Evolutionary conservation across 2,329 filamentous ascomycete species (phyloP).

Genomic region (Cladosporium sp.): DNA sequence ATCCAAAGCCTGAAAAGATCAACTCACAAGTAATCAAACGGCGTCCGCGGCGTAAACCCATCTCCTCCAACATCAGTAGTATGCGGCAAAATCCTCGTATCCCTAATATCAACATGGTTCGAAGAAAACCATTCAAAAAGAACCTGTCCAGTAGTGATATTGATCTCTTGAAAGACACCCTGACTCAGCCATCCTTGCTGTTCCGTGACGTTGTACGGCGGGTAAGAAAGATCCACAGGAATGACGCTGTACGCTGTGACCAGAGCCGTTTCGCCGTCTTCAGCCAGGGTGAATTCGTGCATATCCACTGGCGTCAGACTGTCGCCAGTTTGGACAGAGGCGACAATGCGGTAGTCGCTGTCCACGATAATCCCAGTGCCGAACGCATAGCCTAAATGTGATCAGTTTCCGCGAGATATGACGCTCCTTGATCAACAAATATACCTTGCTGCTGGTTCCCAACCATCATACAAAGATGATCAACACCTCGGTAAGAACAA

Average conservation of each 20-base stretch:
- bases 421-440: too few species aligned
- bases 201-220: conserved; percentile 6
- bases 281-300: conserved; percentile 43
- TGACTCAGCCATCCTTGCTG: conserved; percentile 26
- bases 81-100: conserved; percentile 35
- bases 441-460: conserved; percentile 35
- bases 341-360: conserved; percentile 40
- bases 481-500: conserved; percentile 39
- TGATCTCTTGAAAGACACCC: conserved; percentile 30
- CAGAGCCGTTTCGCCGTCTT: conserved; percentile 32
- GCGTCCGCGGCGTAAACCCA: conserved; percentile 38
- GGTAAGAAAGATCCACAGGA: conserved; percentile 37
- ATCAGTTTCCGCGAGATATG: too few species aligned
- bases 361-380: conserved; percentile 45
- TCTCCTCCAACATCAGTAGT: conserved; percentile 34
- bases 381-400: conserved; percentile 32
- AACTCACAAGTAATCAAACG: conserved; percentile 44
- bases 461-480: conserved; percentile 43
- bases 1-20: too few species aligned
- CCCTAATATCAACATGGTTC: conserved; percentile 46
- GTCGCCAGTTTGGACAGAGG: conserved; percentile 31
- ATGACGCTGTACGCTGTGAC: conserved; percentile 23
- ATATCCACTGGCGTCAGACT: conserved; percentile 33
- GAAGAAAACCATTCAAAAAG: conserved; percentile 54
- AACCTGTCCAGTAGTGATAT: conserved; percentile 48